These are phyloP conservation scores for Penicillium sp. DNA, from an alignment of 2,329 filamentous ascomycete species.

Conservation along the genomic window DNA sequence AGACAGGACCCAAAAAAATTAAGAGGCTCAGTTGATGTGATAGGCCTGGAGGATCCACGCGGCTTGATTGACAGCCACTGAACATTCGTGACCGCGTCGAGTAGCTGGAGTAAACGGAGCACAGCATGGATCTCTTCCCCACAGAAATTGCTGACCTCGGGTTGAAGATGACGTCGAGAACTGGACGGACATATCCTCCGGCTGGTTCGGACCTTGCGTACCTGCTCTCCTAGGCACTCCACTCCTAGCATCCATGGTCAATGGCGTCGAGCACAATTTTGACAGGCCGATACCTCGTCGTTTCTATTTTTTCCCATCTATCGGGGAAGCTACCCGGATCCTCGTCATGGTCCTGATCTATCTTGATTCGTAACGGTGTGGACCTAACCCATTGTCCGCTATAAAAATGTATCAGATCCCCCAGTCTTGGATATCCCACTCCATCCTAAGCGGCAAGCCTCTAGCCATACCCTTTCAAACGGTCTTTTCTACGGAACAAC, in stretches of 20 bases:
- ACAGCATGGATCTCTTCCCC: slow-evolving; percentile 9
- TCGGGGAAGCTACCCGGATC: slow-evolving; percentile 15
- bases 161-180: slow-evolving; percentile 20
- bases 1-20: neutral
- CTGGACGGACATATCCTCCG: slow-evolving; percentile 14
- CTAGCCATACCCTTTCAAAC: neutral
- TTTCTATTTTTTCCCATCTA: slow-evolving; percentile 11
- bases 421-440: neutral
- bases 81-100: neutral
- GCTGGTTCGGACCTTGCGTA: slow-evolving; percentile 16
- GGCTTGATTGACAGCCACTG: slow-evolving; percentile 5
- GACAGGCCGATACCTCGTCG: neutral
- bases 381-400: slow-evolving; percentile 8
- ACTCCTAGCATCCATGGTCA: slow-evolving; percentile 8
- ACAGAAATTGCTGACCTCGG: slow-evolving; percentile 9
- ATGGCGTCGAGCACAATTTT: slow-evolving; percentile 2
- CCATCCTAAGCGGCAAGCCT: neutral
- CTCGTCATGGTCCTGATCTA: neutral
- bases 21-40: neutral
- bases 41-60: slow-evolving; percentile 10
- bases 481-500: neutral
- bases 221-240: slow-evolving; percentile 9
- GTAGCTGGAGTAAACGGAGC: slow-evolving; percentile 9
- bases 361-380: slow-evolving; percentile 10
- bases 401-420: slow-evolving; percentile 15